Conservation (phyloP, 2,329 filamentous ascomycete genomes). For the Blumeriella jaapii region DNA sequence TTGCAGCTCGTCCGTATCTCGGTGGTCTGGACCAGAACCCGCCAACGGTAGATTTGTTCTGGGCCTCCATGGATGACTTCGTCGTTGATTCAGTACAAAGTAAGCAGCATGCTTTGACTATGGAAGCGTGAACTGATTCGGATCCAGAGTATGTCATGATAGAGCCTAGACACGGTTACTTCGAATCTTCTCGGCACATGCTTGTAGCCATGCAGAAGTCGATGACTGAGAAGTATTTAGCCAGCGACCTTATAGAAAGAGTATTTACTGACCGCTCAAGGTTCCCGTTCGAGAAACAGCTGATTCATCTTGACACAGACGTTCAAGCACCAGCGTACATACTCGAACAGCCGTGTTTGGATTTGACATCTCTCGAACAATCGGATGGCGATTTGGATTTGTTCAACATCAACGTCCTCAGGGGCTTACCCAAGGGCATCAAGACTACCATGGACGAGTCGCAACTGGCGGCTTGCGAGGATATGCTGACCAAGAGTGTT, state of each 20-base stretch:
- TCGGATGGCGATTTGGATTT: conserved; percentile 16
- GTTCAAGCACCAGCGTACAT: conserved; percentile 43
- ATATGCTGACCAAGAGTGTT: conserved; percentile 60
- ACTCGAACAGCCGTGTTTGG: conserved; percentile 33
- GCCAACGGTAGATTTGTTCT: conserved; percentile 66
- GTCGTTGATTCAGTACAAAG: conserved; percentile 55
- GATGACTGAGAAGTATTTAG: conserved; percentile 22
- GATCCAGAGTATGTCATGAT: conserved; percentile 50
- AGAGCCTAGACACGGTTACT: conserved; percentile 63
- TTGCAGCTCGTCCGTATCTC: conserved; percentile 57
- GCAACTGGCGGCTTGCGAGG: conserved; percentile 55
- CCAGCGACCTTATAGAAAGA: neutral
- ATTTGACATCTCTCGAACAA: conserved; percentile 36
- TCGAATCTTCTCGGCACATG: conserved; percentile 63
- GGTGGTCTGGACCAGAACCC: conserved; percentile 51
- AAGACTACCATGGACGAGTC: conserved; percentile 51
- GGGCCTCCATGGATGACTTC: conserved; percentile 47
- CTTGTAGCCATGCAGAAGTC: conserved; percentile 56
- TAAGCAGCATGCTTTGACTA: conserved; percentile 30
- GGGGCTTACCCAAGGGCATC: conserved; percentile 38
- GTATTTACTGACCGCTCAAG: conserved; percentile 20
- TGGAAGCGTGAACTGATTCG: neutral
- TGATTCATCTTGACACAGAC: conserved; percentile 37
- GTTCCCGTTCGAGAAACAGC: conserved; percentile 51
- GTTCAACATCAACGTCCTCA: conserved; percentile 40